These are phyloP conservation scores for Capsicum baccatum DNA, from an alignment of 257 asterid species.

Conservation along the genomic window DNA sequence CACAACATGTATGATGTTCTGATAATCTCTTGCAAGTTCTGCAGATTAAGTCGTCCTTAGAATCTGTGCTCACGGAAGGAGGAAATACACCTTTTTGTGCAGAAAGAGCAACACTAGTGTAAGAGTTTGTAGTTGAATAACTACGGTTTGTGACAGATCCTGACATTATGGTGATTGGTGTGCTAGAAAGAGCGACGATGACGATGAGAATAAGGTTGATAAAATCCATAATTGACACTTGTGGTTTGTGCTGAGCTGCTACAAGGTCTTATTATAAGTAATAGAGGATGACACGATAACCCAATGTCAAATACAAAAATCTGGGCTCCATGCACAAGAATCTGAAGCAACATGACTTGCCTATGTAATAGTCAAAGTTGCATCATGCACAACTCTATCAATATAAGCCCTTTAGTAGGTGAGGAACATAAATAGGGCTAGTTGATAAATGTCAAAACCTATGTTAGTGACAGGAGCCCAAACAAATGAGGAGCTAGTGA, in stretches of 20 bases:
- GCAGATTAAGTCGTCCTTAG: neutral
- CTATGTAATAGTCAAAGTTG: neutral
- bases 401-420: neutral
- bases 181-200: slow-evolving; percentile 23
- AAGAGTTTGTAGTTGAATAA: neutral
- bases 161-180: slow-evolving; percentile 1
- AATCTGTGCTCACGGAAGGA: neutral
- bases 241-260: neutral
- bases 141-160: neutral
- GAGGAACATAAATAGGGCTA: slow-evolving; percentile 9
- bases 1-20: neutral
- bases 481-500: too few relatives aligned
- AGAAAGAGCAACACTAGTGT: neutral
- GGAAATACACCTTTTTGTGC: neutral
- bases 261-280: slow-evolving; percentile 8
- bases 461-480: too few relatives aligned
- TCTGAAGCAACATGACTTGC: slow-evolving; percentile 25
- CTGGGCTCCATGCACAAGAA: slow-evolving; percentile 26
- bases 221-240: slow-evolving; percentile 22
- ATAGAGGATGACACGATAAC: neutral
- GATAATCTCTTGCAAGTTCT: slow-evolving; percentile 20
- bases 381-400: neutral
- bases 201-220: neutral
- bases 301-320: slow-evolving; percentile 14
- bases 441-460: neutral